Evolutionary conservation across 768 basidiomycete genomes (phyloP).

Genomic region (Lentinula edodes): DNA sequence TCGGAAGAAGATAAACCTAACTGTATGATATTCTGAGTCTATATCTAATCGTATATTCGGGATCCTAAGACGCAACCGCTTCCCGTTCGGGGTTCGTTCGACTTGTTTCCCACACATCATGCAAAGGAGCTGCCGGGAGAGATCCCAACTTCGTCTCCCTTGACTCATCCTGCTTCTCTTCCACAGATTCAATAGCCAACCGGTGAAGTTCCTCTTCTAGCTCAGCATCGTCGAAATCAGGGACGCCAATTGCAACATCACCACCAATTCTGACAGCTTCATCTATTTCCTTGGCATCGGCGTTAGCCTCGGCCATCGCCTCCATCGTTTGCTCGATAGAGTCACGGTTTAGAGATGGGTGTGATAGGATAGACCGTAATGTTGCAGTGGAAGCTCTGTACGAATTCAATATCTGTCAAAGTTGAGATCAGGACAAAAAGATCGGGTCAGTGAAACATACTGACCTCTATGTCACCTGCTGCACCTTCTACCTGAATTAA

Average conservation of each 20-base stretch:
- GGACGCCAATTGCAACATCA: slow-evolving; percentile 2
- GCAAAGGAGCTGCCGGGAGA: not conserved
- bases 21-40: not conserved
- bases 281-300: slow-evolving; percentile 79
- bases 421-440: not conserved
- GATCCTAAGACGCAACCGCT: not conserved
- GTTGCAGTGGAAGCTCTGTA: slow-evolving; percentile 83
- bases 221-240: not conserved
- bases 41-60: not conserved
- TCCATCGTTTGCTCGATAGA: slow-evolving; percentile 85
- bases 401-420: slow-evolving; percentile 72
- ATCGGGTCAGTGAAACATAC: slow-evolving; percentile 6
- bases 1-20: no score
- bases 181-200: not conserved
- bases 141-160: not conserved
- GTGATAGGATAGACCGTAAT: slow-evolving; percentile 65
- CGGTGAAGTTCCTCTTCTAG: not conserved
- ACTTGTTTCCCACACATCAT: not conserved
- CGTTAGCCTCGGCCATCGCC: slow-evolving; percentile 75
- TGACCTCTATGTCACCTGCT: slow-evolving; percentile 83
- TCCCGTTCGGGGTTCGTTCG: not conserved
- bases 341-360: slow-evolving; percentile 76
- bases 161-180: not conserved
- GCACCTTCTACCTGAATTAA: slow-evolving; percentile 81
- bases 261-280: slow-evolving; percentile 64